Evolutionary conservation across 2,329 filamentous ascomycete genomes (phyloP).

Genomic region (Fusarium armeniacum): DNA sequence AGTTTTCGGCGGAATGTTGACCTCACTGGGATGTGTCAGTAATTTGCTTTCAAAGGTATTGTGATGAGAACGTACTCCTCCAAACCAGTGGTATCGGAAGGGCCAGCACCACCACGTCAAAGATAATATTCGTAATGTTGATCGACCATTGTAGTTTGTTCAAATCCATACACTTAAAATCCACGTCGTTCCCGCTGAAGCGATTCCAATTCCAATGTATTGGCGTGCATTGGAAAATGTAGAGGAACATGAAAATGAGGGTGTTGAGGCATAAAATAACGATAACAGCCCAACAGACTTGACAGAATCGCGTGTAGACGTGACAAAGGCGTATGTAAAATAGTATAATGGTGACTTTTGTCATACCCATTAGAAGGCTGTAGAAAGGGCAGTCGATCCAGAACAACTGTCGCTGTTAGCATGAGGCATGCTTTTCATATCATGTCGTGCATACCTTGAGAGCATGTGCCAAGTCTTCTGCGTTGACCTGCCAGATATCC

Average conservation of each 20-base stretch:
- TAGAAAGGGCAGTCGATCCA: constrained; percentile 25
- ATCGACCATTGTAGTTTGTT: constrained; percentile 18
- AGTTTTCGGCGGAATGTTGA: constrained; percentile 23
- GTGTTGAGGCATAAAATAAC: not conserved
- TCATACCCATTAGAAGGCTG: constrained; percentile 15
- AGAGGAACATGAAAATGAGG: not conserved
- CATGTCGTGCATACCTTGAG: not conserved
- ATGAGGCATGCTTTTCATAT: fast-evolving
- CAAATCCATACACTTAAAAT: constrained; percentile 20
- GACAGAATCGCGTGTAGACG: constrained; percentile 15
- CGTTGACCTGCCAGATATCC: constrained; percentile 18
- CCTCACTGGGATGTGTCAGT: not conserved
- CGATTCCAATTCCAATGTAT: constrained; percentile 27
- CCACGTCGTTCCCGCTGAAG: constrained; percentile 2
- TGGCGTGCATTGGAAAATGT: constrained; percentile 17
- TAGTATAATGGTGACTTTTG: constrained; percentile 14
- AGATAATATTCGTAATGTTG: constrained; percentile 23
- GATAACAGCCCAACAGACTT: constrained; percentile 13
- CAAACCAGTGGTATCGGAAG: constrained; percentile 27
- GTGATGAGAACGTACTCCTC: too few relatives aligned
- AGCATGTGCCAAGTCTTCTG: not conserved
- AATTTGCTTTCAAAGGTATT: too few relatives aligned
- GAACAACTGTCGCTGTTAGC: not conserved
- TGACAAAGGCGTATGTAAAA: constrained; percentile 25
- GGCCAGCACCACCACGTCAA: not conserved